phyloP scores from a whole-genome alignment of 2,329 filamentous ascomycete species.

The Alternaria atra region DNA sequence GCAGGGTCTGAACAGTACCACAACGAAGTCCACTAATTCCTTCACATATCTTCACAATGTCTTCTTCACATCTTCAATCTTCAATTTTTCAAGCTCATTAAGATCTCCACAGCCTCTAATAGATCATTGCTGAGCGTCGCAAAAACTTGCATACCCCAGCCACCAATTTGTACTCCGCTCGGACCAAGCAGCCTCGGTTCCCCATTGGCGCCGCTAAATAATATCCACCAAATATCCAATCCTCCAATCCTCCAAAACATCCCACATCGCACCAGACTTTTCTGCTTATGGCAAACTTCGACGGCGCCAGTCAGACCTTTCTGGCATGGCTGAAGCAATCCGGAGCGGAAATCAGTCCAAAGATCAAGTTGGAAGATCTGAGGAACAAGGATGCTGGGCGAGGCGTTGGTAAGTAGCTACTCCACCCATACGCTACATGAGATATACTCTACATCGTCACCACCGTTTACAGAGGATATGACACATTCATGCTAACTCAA shows the following conservation, averaged over 20 bases:
- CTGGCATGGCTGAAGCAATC: conserved; percentile 65
- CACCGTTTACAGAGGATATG: neutral
- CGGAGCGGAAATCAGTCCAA: conserved; percentile 65
- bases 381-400: conserved; percentile 65
- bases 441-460: neutral
- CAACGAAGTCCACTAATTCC: conserved; percentile 1
- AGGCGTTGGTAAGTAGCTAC: conserved; percentile 67
- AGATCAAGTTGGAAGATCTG: conserved; percentile 67
- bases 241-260: conserved; percentile 25
- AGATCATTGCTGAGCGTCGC: neutral
- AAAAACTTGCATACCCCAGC: conserved; percentile 8
- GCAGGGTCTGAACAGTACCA: conserved; percentile 9
- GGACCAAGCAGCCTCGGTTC: conserved; percentile 37
- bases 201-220: conserved; percentile 21
- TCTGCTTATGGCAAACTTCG: conserved; percentile 44
- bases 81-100: neutral
- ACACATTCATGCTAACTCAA: conserved; percentile 16
- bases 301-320: conserved; percentile 61
- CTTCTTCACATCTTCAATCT: neutral
- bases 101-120: too few relatives aligned
- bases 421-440: neutral
- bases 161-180: conserved; percentile 8
- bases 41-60: neutral
- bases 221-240: conserved; percentile 27
- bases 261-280: conserved; percentile 24